phyloP scores from a whole-genome alignment of 768 basidiomycete genomes.

The Suillus variegatus region DNA sequence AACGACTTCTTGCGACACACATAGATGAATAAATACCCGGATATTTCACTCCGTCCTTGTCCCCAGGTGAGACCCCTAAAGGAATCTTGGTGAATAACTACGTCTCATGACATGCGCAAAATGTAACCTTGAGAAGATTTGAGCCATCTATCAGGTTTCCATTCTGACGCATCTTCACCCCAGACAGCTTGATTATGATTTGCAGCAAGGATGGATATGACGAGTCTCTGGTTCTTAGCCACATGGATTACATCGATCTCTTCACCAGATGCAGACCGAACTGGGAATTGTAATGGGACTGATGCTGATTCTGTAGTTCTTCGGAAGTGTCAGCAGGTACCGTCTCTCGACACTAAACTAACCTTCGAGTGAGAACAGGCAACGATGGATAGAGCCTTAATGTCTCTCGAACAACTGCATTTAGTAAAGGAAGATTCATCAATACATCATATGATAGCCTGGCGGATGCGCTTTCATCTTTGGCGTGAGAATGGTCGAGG shows the following conservation, averaged over 20 bases:
- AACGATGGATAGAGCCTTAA: conserved; percentile 44
- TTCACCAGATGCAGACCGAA: conserved; percentile 14
- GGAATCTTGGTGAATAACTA: not conserved
- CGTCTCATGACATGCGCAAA: not conserved
- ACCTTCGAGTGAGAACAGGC: conserved; percentile 41
- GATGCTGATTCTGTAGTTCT: conserved; percentile 41
- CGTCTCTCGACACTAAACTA: conserved; percentile 19
- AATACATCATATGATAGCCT: conserved; percentile 41
- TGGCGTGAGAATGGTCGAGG: conserved; percentile 14
- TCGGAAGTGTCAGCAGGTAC: conserved; percentile 8
- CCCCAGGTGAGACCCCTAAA: conserved; percentile 6
- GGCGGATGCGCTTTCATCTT: conserved; percentile 24
- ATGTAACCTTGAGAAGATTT: conserved; percentile 7
- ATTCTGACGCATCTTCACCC: conserved; percentile 42
- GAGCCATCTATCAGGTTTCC: conserved; percentile 52
- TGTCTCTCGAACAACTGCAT: conserved; percentile 43
- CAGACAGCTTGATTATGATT: conserved; percentile 47
- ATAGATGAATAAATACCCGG: conserved; percentile 47
- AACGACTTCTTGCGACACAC: conserved; percentile 29
- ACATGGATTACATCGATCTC: conserved; percentile 33
- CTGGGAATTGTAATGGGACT: conserved; percentile 34
- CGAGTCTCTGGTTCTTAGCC: conserved; percentile 43
- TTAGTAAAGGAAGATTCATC: conserved; percentile 36
- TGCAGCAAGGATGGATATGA: conserved; percentile 42
- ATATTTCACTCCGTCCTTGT: conserved; percentile 21